Percentiles rank a stretch among this genome's conserved stretches.
Evolutionary conservation across 805 yeast genomes (phyloP).

Genomic region (Nakazawaea wyomingensis): DNA sequence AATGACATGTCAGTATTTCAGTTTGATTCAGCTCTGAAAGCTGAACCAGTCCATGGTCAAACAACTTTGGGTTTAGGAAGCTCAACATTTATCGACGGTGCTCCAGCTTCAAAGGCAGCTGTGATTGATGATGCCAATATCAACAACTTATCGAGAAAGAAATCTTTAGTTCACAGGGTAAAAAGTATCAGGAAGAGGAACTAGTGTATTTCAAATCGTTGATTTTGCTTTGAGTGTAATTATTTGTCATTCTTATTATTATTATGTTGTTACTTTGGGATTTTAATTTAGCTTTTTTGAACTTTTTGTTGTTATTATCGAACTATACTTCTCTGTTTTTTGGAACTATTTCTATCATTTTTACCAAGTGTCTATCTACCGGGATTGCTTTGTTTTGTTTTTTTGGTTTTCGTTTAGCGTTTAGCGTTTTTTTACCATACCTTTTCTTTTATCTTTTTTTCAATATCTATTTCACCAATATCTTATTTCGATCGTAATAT

Average conservation of each 20-base stretch:
- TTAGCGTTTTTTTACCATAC: neutral
- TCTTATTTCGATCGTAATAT: too few species aligned
- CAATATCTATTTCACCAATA: too few species aligned
- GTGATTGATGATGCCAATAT: constrained; percentile 31
- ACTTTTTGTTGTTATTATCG: neutral
- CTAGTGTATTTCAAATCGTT: neutral
- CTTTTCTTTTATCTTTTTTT: neutral
- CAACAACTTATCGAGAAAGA: constrained; percentile 71
- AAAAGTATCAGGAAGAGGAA: constrained; percentile 19
- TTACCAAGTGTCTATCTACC: neutral
- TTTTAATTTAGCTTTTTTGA: neutral
- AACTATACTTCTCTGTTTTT: neutral
- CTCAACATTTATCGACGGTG: constrained; percentile 90
- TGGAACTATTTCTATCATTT: neutral
- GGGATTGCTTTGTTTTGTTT: neutral
- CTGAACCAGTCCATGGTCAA: constrained; percentile 77
- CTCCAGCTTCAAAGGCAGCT: constrained; percentile 72
- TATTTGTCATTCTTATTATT: neutral
- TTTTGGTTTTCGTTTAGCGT: too few species aligned
- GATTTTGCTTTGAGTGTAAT: neutral
- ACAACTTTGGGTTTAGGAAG: constrained; percentile 87
- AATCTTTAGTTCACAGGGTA: constrained; percentile 71
- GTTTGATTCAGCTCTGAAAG: constrained; percentile 66
- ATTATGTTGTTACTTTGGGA: neutral
- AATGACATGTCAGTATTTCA: constrained; percentile 49